Percentiles rank a stretch among this genome's conserved stretches.
Conservation (phyloP, 257 asterid species). For the Solanum ossicruentum region DNA sequence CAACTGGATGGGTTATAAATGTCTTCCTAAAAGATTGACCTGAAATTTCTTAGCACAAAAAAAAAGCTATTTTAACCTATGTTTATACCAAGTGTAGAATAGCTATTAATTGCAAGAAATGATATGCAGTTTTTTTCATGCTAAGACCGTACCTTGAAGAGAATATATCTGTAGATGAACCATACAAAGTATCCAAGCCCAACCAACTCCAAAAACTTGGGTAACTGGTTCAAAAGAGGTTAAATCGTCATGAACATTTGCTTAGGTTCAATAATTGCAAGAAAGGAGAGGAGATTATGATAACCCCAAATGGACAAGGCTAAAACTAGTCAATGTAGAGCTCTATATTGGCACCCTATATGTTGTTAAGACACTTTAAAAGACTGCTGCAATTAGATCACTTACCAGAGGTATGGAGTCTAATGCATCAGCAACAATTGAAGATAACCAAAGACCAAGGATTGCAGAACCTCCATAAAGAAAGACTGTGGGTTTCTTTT, state of each 20-base stretch:
- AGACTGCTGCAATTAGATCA: neutral
- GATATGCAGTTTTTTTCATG: neutral
- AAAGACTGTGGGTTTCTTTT: neutral
- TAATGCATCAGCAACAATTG: neutral
- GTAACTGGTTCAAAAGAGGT: neutral
- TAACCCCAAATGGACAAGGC: neutral
- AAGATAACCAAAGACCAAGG: conserved; percentile 2
- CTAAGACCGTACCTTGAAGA: conserved; percentile 5
- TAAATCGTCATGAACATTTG: neutral
- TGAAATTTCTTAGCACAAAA: neutral
- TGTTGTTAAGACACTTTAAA: neutral
- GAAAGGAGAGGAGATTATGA: neutral
- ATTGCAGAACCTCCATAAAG: neutral
- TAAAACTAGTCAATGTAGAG: neutral
- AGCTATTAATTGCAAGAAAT: neutral
- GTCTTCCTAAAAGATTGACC: neutral
- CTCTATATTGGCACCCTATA: neutral
- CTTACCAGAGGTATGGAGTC: conserved; percentile 5
- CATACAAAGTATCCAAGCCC: conserved; percentile 16
- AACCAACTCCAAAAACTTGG: conserved; percentile 8
- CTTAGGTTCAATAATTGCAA: neutral
- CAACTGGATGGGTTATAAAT: neutral
- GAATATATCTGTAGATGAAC: conserved; percentile 10
- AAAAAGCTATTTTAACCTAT: neutral
- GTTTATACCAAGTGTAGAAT: neutral